Evolutionary conservation across 352 stramenopile species (phyloP).

Genomic region (Thalassiosira exigua): DNA sequence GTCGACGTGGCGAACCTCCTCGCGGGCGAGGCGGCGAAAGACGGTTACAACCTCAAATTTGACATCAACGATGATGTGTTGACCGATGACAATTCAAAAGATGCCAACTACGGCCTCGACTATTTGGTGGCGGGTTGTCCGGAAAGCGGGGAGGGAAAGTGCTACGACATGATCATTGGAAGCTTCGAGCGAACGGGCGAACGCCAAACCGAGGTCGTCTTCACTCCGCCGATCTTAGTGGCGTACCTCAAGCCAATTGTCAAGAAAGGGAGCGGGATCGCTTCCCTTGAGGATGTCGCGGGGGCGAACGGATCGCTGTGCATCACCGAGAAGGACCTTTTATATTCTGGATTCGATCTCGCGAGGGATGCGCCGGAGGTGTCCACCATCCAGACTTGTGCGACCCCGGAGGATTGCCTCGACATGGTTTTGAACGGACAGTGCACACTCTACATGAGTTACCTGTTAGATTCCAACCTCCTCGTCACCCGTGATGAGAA

Average conservation of each 20-base stretch:
- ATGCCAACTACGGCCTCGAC: neutral
- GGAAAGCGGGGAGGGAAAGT: neutral
- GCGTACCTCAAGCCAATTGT: slow-evolving; percentile 1
- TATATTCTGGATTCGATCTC: slow-evolving; percentile 1
- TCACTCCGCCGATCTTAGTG: neutral
- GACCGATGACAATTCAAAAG: neutral
- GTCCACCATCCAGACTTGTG: too few relatives aligned
- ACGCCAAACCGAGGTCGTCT: slow-evolving; percentile 1
- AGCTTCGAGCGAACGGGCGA: neutral
- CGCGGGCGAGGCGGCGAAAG: neutral
- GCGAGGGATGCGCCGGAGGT: neutral
- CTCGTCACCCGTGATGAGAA: too few relatives aligned
- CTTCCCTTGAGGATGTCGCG: neutral
- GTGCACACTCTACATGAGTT: too few relatives aligned
- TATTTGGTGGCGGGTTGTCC: slow-evolving; percentile 1
- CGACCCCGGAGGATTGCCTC: too few relatives aligned
- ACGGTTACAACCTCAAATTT: slow-evolving; percentile 1
- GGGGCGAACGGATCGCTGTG: neutral
- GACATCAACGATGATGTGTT: slow-evolving; percentile 4
- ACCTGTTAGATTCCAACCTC: too few relatives aligned
- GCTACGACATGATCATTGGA: neutral
- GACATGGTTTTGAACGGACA: too few relatives aligned
- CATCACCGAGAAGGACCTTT: neutral
- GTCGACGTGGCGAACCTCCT: slow-evolving; percentile 3
- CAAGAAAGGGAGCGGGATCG: neutral